Evolutionary conservation across 805 yeast genomes (phyloP).

Genomic region (Yamadazyma phyllophila): DNA sequence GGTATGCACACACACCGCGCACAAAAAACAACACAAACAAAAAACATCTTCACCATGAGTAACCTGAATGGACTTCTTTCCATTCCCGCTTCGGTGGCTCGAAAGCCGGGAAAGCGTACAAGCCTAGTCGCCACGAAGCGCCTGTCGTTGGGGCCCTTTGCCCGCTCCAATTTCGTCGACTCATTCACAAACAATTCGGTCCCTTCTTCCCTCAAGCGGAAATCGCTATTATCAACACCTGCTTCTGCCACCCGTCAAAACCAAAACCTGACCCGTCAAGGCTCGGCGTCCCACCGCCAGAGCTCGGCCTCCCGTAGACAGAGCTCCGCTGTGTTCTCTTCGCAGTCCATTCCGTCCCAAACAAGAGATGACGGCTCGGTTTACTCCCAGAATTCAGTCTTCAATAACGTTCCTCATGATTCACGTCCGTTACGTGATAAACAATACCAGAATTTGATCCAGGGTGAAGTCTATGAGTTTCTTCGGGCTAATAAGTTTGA

Average conservation of each 20-base stretch:
- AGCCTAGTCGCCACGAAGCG: conserved; percentile 14
- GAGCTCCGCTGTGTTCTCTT: not conserved
- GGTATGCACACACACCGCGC: not conserved
- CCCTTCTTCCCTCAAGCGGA: conserved; percentile 6
- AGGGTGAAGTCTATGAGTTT: conserved; percentile 66
- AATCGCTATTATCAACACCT: conserved; percentile 14
- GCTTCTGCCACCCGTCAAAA: conserved; percentile 4
- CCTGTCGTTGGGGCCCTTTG: conserved; percentile 3
- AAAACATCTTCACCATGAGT: conserved; percentile 1
- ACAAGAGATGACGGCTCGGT: not conserved
- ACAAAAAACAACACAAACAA: conserved; percentile 1
- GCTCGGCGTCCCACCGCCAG: not conserved
- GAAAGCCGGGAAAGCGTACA: conserved; percentile 10
- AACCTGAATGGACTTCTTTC: conserved; percentile 5
- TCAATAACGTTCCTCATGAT: conserved; percentile 3
- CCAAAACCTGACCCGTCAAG: not conserved
- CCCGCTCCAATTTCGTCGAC: not conserved
- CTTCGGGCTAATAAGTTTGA: conserved; percentile 66
- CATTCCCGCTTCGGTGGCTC: conserved; percentile 3
- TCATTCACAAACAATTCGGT: not conserved
- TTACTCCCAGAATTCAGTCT: conserved; percentile 7
- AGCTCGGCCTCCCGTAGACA: not conserved
- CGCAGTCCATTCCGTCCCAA: not conserved
- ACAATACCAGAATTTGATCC: conserved; percentile 61
- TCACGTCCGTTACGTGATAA: conserved; percentile 70